phyloP scores from a whole-genome alignment of 2,329 filamentous ascomycete species.

The Magnaporthiopsis incrustans region DNA sequence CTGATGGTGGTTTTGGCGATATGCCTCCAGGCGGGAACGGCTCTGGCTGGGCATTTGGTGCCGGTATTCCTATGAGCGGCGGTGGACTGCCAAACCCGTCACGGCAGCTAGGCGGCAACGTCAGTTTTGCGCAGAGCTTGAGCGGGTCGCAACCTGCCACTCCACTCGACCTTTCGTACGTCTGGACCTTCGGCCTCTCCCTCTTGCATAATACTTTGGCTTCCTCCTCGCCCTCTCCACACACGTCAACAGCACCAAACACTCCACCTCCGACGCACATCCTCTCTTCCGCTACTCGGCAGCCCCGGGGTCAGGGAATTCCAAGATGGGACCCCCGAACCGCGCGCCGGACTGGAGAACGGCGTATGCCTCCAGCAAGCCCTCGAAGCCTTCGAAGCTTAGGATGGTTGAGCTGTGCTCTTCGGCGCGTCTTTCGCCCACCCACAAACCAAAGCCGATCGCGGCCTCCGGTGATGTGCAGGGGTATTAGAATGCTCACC shows the following conservation, averaged over 20 bases:
- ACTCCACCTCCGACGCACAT: not conserved
- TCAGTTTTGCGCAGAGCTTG: constrained; percentile 60
- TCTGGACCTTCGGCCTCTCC: constrained; percentile 20
- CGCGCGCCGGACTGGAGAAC: not conserved
- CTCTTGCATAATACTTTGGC: constrained; percentile 1
- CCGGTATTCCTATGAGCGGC: constrained; percentile 51
- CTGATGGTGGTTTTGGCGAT: constrained; percentile 4
- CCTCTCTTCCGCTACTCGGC: not conserved
- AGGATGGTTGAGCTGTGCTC: constrained; percentile 2
- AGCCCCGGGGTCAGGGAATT: not conserved
- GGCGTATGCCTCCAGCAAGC: not conserved
- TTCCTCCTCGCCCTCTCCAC: constrained; percentile 5
- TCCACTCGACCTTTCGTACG: constrained; percentile 58
- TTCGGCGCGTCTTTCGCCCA: not conserved
- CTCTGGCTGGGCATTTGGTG: constrained; percentile 55
- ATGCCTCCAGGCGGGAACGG: constrained; percentile 36
- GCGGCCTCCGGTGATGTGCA: constrained; percentile 12
- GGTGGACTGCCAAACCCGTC: constrained; percentile 44
- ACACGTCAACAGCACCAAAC: not conserved
- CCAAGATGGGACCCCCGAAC: not conserved
- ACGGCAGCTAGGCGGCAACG: constrained; percentile 48
- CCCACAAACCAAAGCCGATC: not conserved
- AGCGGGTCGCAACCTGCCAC: constrained; percentile 54
- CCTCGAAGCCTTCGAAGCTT: constrained; percentile 5
- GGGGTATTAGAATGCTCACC: constrained; percentile 7